Conservation (phyloP, 1,284 basidiomycete species). For the Cystobasidiaceae sp. region DNA sequence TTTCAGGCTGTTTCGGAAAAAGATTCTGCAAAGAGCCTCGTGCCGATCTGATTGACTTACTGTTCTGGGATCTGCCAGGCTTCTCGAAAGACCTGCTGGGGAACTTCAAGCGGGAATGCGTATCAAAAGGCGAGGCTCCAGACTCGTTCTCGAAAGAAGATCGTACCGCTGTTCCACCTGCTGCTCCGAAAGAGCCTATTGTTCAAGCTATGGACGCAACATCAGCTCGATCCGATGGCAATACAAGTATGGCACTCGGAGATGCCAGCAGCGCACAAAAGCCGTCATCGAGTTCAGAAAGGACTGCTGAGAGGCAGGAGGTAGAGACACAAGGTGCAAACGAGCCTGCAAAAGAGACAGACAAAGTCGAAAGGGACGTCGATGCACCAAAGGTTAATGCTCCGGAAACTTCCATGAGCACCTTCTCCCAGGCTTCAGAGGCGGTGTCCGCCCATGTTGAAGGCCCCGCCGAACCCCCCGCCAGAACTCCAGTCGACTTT, state of each 20-base stretch:
- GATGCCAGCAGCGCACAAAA: background rate
- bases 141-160: too few relatives aligned
- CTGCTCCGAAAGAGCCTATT: background rate
- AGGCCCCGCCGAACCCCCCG: background rate
- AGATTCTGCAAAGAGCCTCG: background rate
- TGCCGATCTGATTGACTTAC: background rate
- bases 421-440: background rate
- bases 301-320: too few relatives aligned
- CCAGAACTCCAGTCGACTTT: too few relatives aligned
- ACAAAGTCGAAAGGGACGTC: background rate
- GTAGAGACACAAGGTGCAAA: background rate
- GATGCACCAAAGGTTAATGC: too few relatives aligned
- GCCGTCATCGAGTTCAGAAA: too few relatives aligned
- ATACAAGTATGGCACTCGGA: background rate
- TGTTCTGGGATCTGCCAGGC: background rate
- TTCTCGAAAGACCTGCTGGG: background rate
- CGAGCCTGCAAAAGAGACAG: background rate
- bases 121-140: background rate
- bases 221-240: background rate
- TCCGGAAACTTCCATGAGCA: background rate
- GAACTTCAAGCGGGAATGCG: background rate
- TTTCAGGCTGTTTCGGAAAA: background rate
- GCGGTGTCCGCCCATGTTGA: background rate
- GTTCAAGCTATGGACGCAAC: background rate
- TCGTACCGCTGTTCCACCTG: background rate